Evolutionary conservation across 306 rosid species (phyloP), one percentile per base, ranked within the genome.

Genomic region (Amphicarpaea edgeworthii): DNA sequence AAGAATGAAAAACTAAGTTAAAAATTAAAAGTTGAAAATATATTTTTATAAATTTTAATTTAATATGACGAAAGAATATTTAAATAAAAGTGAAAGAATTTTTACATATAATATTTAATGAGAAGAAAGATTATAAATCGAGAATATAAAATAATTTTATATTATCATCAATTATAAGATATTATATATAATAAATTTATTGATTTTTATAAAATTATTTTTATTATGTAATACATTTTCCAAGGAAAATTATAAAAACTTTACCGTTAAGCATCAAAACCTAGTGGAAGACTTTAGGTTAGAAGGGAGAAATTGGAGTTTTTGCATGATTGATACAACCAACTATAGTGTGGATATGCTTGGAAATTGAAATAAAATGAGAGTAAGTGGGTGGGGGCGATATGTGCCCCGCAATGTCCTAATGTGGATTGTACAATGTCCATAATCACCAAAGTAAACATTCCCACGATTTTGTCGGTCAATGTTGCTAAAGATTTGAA

Each of bases 361-460:
- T 58, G 37, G 40, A 58, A 23, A 6, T 5, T 24, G 5, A 51
- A 30, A 16, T 6, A 55, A 55, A 55, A 55, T 12, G 10, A 7
- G n/a, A n/a, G n/a, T 12, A 28, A 28, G 66, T 28, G 42, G 21
- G 42, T 30, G 65, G 40, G 42, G 21, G 23, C 4, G 1, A 59
- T 28, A 59, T 28, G 41, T 28, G 19, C 41, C 45, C 38, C 68
- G 7, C 67, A 61, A 32, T 34, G 24, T 34, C 45, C 42, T n/a
- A 32, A 32, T 61, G 24, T 34, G 26, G 68, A 32, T 61, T 61
- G 46, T 34, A 45, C 46, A 61, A 61, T 61, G 67, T 60, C 67
- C 43, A 60, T 32, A n/a, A 60, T 60, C 10, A 3, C 23, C 23
- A 15, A 28, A 60, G 43, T 30, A 3, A 60, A 1, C 23, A 32